These are phyloP conservation scores for Flaveria robusta DNA, from an alignment of 129 eudicot genomes.

Conservation along the genomic window DNA sequence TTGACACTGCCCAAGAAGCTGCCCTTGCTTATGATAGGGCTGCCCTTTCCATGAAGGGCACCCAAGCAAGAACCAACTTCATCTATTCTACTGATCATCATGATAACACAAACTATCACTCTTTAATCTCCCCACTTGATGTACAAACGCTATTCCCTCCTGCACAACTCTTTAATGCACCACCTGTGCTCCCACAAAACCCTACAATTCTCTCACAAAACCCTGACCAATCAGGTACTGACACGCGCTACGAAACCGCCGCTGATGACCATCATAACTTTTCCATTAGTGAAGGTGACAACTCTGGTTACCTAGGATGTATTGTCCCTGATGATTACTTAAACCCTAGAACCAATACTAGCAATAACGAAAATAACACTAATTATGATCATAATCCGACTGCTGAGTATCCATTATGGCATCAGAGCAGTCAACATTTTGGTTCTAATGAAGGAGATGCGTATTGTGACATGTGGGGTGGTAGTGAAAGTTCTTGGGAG, in stretches of 20 bases:
- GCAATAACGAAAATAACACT: background rate
- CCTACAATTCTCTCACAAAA: slow-evolving; percentile 26
- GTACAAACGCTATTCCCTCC: slow-evolving; percentile 42
- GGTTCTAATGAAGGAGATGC: slow-evolving; percentile 30
- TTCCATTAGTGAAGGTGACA: slow-evolving; percentile 41
- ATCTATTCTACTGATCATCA: slow-evolving; percentile 61
- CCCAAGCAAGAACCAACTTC: slow-evolving; percentile 94
- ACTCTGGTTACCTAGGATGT: slow-evolving; percentile 89
- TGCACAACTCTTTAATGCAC: slow-evolving; percentile 36
- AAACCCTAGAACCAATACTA: slow-evolving; percentile 50
- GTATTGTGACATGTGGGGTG: slow-evolving; percentile 51
- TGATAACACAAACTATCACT: slow-evolving; percentile 42
- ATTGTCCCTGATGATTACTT: slow-evolving; percentile 85
- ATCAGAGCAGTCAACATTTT: slow-evolving; percentile 33
- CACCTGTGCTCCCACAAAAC: slow-evolving; percentile 31
- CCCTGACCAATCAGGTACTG: slow-evolving; percentile 39
- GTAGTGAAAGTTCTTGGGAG: slow-evolving; percentile 53
- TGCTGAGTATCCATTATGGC: slow-evolving; percentile 32
- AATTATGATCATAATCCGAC: slow-evolving; percentile 11
- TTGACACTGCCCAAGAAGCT: slow-evolving; percentile 99
- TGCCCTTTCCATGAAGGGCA: slow-evolving; percentile 89
- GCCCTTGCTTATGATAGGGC: slow-evolving; percentile 98
- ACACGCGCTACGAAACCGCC: slow-evolving; percentile 38
- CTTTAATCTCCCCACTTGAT: slow-evolving; percentile 56
- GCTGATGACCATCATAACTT: slow-evolving; percentile 42